phyloP scores from a whole-genome alignment of 1,284 basidiomycete genomes.

The Cutaneotrichosporon dermatis region DNA sequence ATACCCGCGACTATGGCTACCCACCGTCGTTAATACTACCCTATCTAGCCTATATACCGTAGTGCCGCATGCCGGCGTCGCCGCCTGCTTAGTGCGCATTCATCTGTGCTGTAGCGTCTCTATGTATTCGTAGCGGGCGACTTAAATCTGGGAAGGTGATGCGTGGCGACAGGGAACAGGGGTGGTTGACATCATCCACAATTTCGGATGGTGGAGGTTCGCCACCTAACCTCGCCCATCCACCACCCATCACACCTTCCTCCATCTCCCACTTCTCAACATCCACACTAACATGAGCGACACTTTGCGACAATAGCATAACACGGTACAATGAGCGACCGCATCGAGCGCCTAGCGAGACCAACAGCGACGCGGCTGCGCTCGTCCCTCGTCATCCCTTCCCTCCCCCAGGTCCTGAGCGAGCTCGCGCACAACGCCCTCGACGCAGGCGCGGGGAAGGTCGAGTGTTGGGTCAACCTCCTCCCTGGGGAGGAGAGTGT shows the following conservation, averaged over 20 bases:
- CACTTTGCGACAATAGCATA: neutral
- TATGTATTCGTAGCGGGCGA: conserved; percentile 7
- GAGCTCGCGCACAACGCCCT: conserved; percentile 79
- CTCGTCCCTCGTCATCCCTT: conserved; percentile 75
- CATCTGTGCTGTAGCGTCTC: conserved; percentile 17
- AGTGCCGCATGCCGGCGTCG: neutral
- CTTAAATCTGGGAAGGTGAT: neutral
- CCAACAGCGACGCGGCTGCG: conserved; percentile 52
- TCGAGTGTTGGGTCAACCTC: conserved; percentile 46
- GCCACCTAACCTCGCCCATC: conserved; percentile 57
- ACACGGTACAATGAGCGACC: too few relatives aligned
- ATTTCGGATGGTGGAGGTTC: conserved; percentile 11
- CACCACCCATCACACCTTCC: too few relatives aligned
- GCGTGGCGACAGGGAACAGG: too few relatives aligned
- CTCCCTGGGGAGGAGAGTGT: conserved; percentile 61
- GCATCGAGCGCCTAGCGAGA: conserved; percentile 9
- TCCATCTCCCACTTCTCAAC: conserved; percentile 61
- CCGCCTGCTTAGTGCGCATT: conserved; percentile 13
- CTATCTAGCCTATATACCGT: too few relatives aligned
- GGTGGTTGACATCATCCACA: neutral
- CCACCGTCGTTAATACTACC: conserved; percentile 2
- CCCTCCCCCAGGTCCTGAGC: conserved; percentile 67
- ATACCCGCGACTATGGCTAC: conserved; percentile 9
- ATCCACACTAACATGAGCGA: neutral
- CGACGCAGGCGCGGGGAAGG: conserved; percentile 47